Evolutionary conservation across 129 eudicot species (phyloP).

Genomic region (Chrysanthemum seticuspe): DNA sequence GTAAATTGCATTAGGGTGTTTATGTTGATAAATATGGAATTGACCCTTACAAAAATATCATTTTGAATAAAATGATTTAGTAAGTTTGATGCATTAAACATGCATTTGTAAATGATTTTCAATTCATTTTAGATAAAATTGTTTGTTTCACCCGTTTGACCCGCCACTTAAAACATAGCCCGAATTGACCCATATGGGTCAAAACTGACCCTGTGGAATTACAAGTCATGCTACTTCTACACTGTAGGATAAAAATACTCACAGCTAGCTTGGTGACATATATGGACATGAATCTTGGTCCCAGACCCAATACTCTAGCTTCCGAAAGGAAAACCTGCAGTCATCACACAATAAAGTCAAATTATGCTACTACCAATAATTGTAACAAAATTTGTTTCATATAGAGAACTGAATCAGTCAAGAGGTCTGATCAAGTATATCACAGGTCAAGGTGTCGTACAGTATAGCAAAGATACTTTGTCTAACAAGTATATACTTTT

Average conservation of each 20-base stretch:
- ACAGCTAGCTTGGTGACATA: slow-evolving; percentile 80
- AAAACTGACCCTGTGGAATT: too few species aligned
- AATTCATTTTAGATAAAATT: not conserved
- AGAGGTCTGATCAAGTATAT: too few species aligned
- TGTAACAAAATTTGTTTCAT: slow-evolving; percentile 1
- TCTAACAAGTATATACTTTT: not conserved
- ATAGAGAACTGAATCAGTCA: not conserved
- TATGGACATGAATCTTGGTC: slow-evolving; percentile 91
- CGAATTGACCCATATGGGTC: not conserved
- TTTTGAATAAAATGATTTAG: too few species aligned
- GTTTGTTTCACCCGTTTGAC: not conserved
- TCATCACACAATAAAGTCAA: slow-evolving; percentile 10
- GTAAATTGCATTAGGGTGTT: too few species aligned
- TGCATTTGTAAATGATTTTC: not conserved
- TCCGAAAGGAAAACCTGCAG: slow-evolving; percentile 71
- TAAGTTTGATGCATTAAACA: too few species aligned
- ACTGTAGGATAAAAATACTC: slow-evolving; percentile 26
- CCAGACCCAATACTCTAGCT: slow-evolving; percentile 90
- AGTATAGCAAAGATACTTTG: slow-evolving; percentile 6
- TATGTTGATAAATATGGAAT: too few species aligned
- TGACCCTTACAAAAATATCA: too few species aligned
- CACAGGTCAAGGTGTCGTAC: too few species aligned
- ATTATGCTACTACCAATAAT: not conserved
- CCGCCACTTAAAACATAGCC: not conserved
- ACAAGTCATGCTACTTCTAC: too few species aligned